Evolutionary conservation across 371 early-diverging fungal genomes (phyloP).

Genomic region (Catenaria anguillulae): DNA sequence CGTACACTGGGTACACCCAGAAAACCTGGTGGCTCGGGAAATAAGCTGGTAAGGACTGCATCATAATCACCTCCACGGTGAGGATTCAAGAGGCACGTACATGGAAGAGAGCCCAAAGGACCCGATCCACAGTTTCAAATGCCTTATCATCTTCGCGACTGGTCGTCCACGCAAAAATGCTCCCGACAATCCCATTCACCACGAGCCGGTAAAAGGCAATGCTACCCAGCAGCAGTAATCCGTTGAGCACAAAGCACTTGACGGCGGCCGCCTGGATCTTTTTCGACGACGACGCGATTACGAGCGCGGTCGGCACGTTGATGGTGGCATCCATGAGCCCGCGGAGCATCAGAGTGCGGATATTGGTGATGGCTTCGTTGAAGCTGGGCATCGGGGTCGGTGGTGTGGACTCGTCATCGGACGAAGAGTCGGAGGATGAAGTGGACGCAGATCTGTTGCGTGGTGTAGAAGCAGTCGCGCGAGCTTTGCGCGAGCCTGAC

Average conservation of each 20-base stretch:
- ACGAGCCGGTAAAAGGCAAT: conserved; percentile 16
- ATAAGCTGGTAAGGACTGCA: too few relatives aligned
- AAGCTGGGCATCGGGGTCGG: too few relatives aligned
- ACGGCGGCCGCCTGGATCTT: conserved; percentile 15
- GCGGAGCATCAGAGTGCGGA: background rate
- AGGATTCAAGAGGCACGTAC: too few relatives aligned
- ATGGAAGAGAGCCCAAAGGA: too few relatives aligned
- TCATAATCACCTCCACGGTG: too few relatives aligned
- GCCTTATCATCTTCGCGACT: too few relatives aligned
- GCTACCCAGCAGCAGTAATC: conserved; percentile 22
- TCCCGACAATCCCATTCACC: conserved; percentile 12
- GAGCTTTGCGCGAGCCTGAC: too few relatives aligned
- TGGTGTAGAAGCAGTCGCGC: too few relatives aligned
- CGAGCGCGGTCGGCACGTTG: background rate
- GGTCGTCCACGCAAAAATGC: background rate
- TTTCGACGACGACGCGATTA: conserved; percentile 9
- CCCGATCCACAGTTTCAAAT: too few relatives aligned
- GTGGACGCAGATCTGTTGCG: background rate
- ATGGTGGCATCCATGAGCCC: background rate
- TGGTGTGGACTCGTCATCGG: too few relatives aligned
- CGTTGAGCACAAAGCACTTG: conserved; percentile 23
- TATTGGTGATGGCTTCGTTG: background rate
- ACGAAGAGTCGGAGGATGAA: too few relatives aligned
- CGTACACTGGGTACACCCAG: conserved; percentile 24
- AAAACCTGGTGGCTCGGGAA: conserved; percentile 14